These are phyloP conservation scores for Xerocomus spinulosus DNA, from an alignment of 768 basidiomycete species.

Conservation along the genomic window DNA sequence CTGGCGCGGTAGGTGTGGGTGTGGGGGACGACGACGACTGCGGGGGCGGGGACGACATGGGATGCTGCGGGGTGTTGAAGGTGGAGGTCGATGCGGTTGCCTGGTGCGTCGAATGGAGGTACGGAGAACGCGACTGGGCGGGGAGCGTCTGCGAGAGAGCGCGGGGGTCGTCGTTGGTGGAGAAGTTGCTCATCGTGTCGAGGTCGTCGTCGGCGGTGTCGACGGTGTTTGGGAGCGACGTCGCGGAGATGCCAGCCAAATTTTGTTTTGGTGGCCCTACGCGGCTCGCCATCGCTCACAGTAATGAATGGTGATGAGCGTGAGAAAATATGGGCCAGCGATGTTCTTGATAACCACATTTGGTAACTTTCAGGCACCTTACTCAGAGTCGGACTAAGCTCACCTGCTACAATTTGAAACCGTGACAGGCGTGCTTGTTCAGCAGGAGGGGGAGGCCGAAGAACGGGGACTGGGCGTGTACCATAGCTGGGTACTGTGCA, in stretches of 20 bases:
- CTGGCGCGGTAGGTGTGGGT: slow-evolving; percentile 17
- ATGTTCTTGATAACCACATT: not conserved
- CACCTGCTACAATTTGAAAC: too few relatives aligned
- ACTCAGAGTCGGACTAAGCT: too few relatives aligned
- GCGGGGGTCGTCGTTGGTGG: slow-evolving; percentile 11
- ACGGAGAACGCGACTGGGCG: slow-evolving; percentile 33
- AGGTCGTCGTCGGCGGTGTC: slow-evolving; percentile 22
- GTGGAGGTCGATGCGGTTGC: slow-evolving; percentile 35
- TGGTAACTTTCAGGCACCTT: not conserved
- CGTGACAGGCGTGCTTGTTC: too few relatives aligned
- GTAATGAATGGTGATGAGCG: slow-evolving; percentile 14
- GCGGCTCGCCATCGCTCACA: slow-evolving; percentile 21
- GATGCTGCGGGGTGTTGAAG: slow-evolving; percentile 23
- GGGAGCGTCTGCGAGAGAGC: slow-evolving; percentile 2
- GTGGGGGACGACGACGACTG: slow-evolving; percentile 10
- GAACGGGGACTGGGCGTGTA: too few relatives aligned
- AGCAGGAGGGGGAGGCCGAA: too few relatives aligned
- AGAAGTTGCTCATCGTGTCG: slow-evolving; percentile 21
- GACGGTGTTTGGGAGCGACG: slow-evolving; percentile 5
- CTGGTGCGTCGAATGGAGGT: slow-evolving; percentile 33
- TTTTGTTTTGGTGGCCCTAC: slow-evolving; percentile 22
- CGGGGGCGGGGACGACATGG: not conserved
- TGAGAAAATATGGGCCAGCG: slow-evolving; percentile 10
- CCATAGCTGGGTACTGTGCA: too few relatives aligned
- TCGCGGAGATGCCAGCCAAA: not conserved